A percentile compares a stretch with the other conserved stretches of the same genome.
These are phyloP conservation scores for Coemansia sp. DNA, from an alignment of 192 early-diverging fungal species.

Conservation along the genomic window DNA sequence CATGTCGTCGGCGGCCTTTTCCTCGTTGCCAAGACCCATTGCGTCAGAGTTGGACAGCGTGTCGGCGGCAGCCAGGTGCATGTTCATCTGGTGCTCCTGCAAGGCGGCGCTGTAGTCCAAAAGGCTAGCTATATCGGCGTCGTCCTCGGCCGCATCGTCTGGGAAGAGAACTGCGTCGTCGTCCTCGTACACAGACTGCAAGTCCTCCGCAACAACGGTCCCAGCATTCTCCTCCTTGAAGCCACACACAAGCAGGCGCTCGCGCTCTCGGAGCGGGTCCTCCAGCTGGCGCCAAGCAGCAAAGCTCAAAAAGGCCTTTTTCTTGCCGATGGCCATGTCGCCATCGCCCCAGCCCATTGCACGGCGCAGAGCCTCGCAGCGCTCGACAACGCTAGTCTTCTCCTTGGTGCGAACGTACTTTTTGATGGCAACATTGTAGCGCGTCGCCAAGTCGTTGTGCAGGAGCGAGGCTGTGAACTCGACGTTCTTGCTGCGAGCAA, in stretches of 20 bases:
- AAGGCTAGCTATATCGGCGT: constrained; percentile 44
- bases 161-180: constrained; percentile 46
- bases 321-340: constrained; percentile 62
- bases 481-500: constrained; percentile 63
- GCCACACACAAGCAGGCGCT: constrained; percentile 57
- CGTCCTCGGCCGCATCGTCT: constrained; percentile 32
- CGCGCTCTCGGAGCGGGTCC: constrained; percentile 68
- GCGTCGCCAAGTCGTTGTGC: constrained; percentile 76
- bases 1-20: constrained; percentile 43
- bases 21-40: constrained; percentile 36
- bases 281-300: constrained; percentile 82
- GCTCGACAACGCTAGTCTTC: constrained; percentile 44
- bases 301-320: constrained; percentile 74
- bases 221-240: constrained; percentile 32
- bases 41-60: constrained; percentile 10
- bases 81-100: constrained; percentile 42
- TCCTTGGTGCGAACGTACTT: constrained; percentile 56
- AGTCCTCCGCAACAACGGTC: constrained; percentile 31
- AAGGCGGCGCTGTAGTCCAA: constrained; percentile 46
- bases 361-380: constrained; percentile 51
- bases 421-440: constrained; percentile 64
- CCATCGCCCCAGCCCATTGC: constrained; percentile 62
- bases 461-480: constrained; percentile 73
- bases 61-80: constrained; percentile 16
- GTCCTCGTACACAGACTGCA: constrained; percentile 53